Evolutionary conservation across 2,329 filamentous ascomycete genomes (phyloP), one percentile per base, ranked within the genome.

Genomic region (Verticillium longisporum): DNA sequence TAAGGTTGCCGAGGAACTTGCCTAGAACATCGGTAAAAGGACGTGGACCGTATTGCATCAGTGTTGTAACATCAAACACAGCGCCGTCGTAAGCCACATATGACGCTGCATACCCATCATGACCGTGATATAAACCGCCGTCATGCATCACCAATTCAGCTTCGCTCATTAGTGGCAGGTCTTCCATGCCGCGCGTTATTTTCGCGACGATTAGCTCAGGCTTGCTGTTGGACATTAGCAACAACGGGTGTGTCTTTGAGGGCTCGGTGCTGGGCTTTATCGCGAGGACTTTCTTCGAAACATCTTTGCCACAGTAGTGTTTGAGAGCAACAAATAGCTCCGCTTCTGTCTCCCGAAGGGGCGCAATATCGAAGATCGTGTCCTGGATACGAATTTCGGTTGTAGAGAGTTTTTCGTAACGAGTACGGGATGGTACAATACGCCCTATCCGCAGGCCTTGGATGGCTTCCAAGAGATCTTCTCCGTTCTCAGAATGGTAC

Each of bases 371-470:
- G 37, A 58, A 58, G 37, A 58, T 15, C n/a, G 18, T 14, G 14
- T 58, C 37, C 4, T 31, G 14, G 11, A 58, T 26, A 26, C 56
- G 31, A 15, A 50, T 32, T 6, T 58, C 21, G 10, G 15, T 33
- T 1, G 4, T 38, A 1, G 18, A 26, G 7, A 58, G 37, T 7
- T 38, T n/a, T 7, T n/a, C 7, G 9, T 3, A 21, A 3, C 37
- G 37, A 3, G 6, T 14, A 4, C 50, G 41, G 1, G 37, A 45
- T 6, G 55, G 58, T 0, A 61, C 31, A n/a, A 61, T 5, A 4
- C 53, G 60, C 1, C 64, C 61, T 6, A 65, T 21, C 1, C 38
- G 45, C 14, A 63, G 13, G 4, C 60, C 53, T 7, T 59, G n/a
- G 6, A 65, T 32, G 9, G 41, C 11, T 10, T 60, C 15, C 1